Evolutionary conservation across 2,329 filamentous ascomycete species (phyloP).

Genomic region (Aspergillus terreus): DNA sequence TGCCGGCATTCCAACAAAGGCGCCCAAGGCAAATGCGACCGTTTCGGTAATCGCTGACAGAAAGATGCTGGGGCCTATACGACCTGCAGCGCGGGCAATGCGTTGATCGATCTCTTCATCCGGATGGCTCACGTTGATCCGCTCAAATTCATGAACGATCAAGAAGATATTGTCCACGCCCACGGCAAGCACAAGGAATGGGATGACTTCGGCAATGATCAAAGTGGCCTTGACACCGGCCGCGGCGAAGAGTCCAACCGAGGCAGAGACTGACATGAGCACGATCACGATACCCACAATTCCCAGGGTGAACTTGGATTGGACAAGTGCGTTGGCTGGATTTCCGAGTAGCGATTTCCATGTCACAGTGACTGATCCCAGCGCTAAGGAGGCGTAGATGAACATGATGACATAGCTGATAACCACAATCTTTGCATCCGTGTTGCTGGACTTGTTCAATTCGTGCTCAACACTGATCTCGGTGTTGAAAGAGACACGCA

Average conservation of each 20-base stretch:
- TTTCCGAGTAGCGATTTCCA: conserved; percentile 74
- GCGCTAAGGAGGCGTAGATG: conserved; percentile 85
- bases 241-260: conserved; percentile 91
- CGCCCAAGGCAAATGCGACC: conserved; percentile 84
- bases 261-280: conserved; percentile 93
- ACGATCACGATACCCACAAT: conserved; percentile 93
- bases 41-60: conserved; percentile 95
- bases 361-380: conserved; percentile 82
- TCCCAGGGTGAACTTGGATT: conserved; percentile 96
- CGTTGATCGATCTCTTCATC: conserved; percentile 84
- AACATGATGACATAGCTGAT: conserved; percentile 99
- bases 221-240: conserved; percentile 88
- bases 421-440: conserved; percentile 92
- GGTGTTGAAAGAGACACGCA: conserved; percentile 89
- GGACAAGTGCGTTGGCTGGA: conserved; percentile 78
- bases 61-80: conserved; percentile 95
- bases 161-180: conserved; percentile 99
- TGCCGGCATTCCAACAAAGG: conserved; percentile 95
- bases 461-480: conserved; percentile 94
- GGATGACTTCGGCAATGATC: conserved; percentile 98
- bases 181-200: conserved; percentile 92
- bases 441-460: conserved; percentile 96
- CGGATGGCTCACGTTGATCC: conserved; percentile 86
- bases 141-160: conserved; percentile 96
- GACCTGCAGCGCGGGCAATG: conserved; percentile 80